These are phyloP conservation scores for Barnettozyma botsteinii DNA, from an alignment of 805 yeast species.

Conservation along the genomic window DNA sequence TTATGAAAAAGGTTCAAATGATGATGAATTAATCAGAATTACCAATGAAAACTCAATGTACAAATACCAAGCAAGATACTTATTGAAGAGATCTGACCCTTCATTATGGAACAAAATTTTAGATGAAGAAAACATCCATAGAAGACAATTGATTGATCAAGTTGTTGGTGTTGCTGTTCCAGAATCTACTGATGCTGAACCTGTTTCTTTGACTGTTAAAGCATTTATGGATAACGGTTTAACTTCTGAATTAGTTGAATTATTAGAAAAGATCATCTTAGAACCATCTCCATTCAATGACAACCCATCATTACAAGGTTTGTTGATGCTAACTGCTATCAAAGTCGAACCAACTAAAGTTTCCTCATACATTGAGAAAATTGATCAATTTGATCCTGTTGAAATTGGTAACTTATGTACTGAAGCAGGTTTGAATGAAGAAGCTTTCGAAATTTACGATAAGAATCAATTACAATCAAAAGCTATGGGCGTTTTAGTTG, in stretches of 20 bases:
- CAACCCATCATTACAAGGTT: conserved; percentile 90
- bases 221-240: conserved; percentile 94
- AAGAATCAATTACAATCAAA: conserved; percentile 70
- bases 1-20: conserved; percentile 91
- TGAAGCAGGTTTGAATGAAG: conserved; percentile 84
- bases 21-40: conserved; percentile 80
- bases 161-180: conserved; percentile 96
- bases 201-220: conserved; percentile 87
- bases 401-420: conserved; percentile 92
- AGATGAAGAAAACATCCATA: conserved; percentile 68
- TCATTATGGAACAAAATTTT: conserved; percentile 79
- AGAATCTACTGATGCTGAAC: conserved; percentile 87
- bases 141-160: conserved; percentile 90
- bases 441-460: conserved; percentile 88
- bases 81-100: conserved; percentile 82
- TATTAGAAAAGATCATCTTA: conserved; percentile 89
- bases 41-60: conserved; percentile 98
- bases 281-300: conserved; percentile 98
- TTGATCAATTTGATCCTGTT: conserved; percentile 85
- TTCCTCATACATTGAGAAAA: conserved; percentile 73
- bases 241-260: conserved; percentile 88
- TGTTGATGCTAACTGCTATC: conserved; percentile 88
- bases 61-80: conserved; percentile 97
- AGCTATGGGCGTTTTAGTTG: conserved; percentile 88
- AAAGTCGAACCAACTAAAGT: conserved; percentile 91